phyloP scores from a whole-genome alignment of 1,139 yeast genomes.

The Protomyces macrosporus region DNA sequence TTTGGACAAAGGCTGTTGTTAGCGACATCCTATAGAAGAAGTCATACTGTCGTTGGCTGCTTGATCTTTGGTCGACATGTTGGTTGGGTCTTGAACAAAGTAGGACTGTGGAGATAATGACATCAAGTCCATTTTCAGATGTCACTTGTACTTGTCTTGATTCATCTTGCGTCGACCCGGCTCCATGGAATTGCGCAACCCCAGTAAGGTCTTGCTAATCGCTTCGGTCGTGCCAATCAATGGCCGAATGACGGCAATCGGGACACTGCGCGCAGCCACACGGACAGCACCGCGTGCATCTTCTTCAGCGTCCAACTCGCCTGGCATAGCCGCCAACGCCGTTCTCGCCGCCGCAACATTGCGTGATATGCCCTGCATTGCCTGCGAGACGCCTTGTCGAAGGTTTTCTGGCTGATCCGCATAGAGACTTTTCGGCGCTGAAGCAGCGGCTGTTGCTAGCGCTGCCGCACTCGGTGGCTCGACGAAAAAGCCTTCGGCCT shows the following conservation, averaged over 20 bases:
- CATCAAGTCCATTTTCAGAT: not conserved
- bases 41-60: conserved; percentile 16
- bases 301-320: conserved; percentile 56
- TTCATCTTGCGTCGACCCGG: conserved; percentile 51
- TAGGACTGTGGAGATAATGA: not conserved
- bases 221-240: conserved; percentile 93
- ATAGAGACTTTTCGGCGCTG: conserved; percentile 56
- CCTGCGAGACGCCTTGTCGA: conserved; percentile 65
- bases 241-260: conserved; percentile 75
- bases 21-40: not conserved
- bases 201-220: conserved; percentile 71
- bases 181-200: conserved; percentile 75
- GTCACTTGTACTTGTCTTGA: conserved; percentile 41
- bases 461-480: conserved; percentile 36
- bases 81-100: not conserved
- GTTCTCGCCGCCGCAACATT: conserved; percentile 63
- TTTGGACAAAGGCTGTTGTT: conserved; percentile 13
- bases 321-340: conserved; percentile 56
- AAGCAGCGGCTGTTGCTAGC: conserved; percentile 33
- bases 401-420: conserved; percentile 75
- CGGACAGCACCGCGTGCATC: conserved; percentile 62
- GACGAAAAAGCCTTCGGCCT: conserved; percentile 54
- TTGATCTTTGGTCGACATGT: conserved; percentile 17
- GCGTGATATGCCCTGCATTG: conserved; percentile 65
- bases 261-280: conserved; percentile 70